Evolutionary conservation across 495 filamentous ascomycete genomes (phyloP), one percentile per base, ranked within the genome.

Genomic region (Penicillium paxilli): DNA sequence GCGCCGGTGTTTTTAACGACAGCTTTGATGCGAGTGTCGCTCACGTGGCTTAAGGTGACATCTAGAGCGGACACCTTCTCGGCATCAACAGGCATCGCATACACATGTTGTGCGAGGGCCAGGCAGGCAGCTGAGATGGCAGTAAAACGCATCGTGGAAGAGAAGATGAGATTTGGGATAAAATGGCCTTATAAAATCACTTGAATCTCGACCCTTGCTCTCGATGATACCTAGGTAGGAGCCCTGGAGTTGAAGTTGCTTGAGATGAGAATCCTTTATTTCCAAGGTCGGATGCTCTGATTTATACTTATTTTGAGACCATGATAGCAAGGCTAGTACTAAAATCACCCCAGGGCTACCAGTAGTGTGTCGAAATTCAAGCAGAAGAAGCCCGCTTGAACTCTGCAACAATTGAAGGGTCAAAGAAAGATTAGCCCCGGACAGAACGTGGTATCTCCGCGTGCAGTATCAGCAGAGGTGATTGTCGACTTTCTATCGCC

Each of bases 1-100:
- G 66, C 64, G 25, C 83, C 85, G 35, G 69, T 79, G 70, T 88
- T 87, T 47, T 77, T 85, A 47, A 88, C 75, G 21, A 75, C 73
- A 4, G 83, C 81, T 65, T 84, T 83, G 59, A 88, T 77, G 28
- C 72, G 76, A 40, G 80, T 80, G 62, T 83, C 81, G 52, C 74
- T 72, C 24, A 75, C 70, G 52, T 80, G 75, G 47, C 74, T 71
- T 49, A 86, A 71, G 42, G 75, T 76, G 47, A 87, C 77, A 53
- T 72, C 68, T 35, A 87, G 66, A 28, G 70, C 77, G 14, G 75
- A 60, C 42, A 71, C 62, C 60, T 74, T 71, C 51, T 66, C 57
- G 25, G 68, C 35, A 49, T 81, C 67, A 49, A 80, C 61, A 19
- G 77, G 77, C 42, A 74, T 63, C 53, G 64, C 59, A 10, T 47